Conservation (phyloP, 768 basidiomycete genomes). For the Collybia sordida region DNA sequence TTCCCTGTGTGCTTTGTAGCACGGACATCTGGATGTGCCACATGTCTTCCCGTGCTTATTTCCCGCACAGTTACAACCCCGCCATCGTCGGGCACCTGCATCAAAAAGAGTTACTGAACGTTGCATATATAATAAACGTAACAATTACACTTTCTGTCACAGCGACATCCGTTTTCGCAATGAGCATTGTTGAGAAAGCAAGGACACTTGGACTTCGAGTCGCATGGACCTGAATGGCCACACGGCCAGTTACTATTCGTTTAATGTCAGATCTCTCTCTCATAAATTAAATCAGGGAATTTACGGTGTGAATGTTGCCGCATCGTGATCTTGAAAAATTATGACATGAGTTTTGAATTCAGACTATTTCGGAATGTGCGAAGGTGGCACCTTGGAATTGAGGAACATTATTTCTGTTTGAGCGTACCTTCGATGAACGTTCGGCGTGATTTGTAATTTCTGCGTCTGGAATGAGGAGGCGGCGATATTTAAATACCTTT, state of each 20-base stretch:
- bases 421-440: slow-evolving; percentile 6
- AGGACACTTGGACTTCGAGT: slow-evolving; percentile 35
- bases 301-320: slow-evolving; percentile 25
- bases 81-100: slow-evolving; percentile 53
- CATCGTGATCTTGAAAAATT: slow-evolving; percentile 11
- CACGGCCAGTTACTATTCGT: slow-evolving; percentile 47
- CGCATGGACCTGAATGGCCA: slow-evolving; percentile 57
- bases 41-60: slow-evolving; percentile 25
- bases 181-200: slow-evolving; percentile 52
- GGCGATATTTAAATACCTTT: slow-evolving; percentile 28
- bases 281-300: too few species aligned
- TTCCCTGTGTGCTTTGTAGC: slow-evolving; percentile 49
- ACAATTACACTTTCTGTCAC: slow-evolving; percentile 49
- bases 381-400: slow-evolving; percentile 11
- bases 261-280: neutral
- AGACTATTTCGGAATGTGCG: neutral
- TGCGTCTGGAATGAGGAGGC: slow-evolving; percentile 17
- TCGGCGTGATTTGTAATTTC: slow-evolving; percentile 1
- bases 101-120: neutral
- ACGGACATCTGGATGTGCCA: slow-evolving; percentile 49
- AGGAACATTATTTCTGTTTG: neutral
- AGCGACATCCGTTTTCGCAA: slow-evolving; percentile 58
- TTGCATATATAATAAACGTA: slow-evolving; percentile 2
- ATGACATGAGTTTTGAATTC: neutral
- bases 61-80: slow-evolving; percentile 53